Percentiles rank a stretch among this genome's conserved stretches.
These are phyloP conservation scores for Pseudogymnoascus sp. DNA, from an alignment of 2,329 filamentous ascomycete genomes.

Conservation along the genomic window DNA sequence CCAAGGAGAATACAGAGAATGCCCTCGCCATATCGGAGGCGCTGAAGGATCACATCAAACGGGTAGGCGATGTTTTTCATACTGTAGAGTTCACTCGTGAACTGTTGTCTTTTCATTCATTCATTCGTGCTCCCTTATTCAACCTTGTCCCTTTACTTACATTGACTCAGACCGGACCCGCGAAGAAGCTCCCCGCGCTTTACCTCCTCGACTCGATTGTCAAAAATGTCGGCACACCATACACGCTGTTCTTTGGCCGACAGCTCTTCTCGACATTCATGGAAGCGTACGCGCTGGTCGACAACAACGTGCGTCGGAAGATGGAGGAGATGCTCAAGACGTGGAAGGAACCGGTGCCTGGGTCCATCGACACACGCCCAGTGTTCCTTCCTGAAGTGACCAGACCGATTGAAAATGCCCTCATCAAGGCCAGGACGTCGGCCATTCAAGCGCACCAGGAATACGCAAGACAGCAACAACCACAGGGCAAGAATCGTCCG, in stretches of 20 bases:
- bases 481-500: constrained; percentile 37
- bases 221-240: constrained; percentile 96
- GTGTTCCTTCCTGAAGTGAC: constrained; percentile 86
- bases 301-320: constrained; percentile 71
- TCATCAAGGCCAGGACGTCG: constrained; percentile 67
- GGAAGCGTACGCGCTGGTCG: constrained; percentile 89
- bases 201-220: constrained; percentile 98
- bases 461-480: constrained; percentile 42
- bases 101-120: constrained; percentile 11
- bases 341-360: constrained; percentile 94
- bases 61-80: constrained; percentile 53
- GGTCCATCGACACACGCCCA: constrained; percentile 83
- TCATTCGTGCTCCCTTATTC: constrained; percentile 19
- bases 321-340: constrained; percentile 97
- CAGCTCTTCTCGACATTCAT: constrained; percentile 93
- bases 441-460: constrained; percentile 52
- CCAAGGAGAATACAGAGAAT: constrained; percentile 93
- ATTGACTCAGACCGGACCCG: constrained; percentile 62
- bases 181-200: constrained; percentile 86
- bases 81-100: constrained; percentile 14
- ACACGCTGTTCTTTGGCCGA: constrained; percentile 87
- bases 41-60: constrained; percentile 86
- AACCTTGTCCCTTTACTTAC: constrained; percentile 32
- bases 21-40: constrained; percentile 87
- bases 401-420: constrained; percentile 83